A percentile compares a stretch with the other conserved stretches of the same genome.
phyloP scores from a whole-genome alignment of 768 basidiomycete species.

The Tylopilus intermedius region DNA sequence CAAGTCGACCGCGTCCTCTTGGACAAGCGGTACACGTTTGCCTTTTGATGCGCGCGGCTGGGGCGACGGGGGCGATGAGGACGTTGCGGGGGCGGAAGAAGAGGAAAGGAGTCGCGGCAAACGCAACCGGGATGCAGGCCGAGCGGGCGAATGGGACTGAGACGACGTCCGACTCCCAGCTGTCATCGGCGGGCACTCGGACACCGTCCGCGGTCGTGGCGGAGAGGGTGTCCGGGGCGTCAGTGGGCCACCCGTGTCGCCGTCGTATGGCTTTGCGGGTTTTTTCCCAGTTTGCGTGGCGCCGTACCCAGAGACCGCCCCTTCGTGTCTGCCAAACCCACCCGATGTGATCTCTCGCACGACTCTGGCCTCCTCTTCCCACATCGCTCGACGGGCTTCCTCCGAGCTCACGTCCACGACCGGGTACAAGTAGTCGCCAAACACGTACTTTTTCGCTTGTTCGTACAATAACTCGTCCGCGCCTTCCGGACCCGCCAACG shows the following conservation, averaged over 20 bases:
- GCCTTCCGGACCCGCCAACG: constrained; percentile 47
- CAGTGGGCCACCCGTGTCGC: not conserved
- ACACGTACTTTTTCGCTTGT: constrained; percentile 74
- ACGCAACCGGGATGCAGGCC: constrained; percentile 3
- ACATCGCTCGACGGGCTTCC: constrained; percentile 28
- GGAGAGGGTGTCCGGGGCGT: constrained; percentile 9
- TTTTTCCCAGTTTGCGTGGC: constrained; percentile 22
- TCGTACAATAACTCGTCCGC: constrained; percentile 73
- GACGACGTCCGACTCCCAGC: constrained; percentile 11
- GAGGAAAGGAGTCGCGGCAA: constrained; percentile 11
- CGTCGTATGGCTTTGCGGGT: constrained; percentile 4
- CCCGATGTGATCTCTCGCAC: constrained; percentile 22
- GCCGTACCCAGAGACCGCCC: constrained; percentile 17
- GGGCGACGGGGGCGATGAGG: not conserved
- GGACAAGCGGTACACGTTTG: constrained; percentile 17
- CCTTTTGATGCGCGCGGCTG: constrained; percentile 6
- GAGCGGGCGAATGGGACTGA: not conserved
- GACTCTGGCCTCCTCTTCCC: constrained; percentile 28
- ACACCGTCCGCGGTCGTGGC: not conserved
- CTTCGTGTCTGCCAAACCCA: constrained; percentile 5
- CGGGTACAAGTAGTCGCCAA: constrained; percentile 89
- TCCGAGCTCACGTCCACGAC: constrained; percentile 79
- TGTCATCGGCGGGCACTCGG: constrained; percentile 9
- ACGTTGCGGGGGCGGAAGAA: not conserved
- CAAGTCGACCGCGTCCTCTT: constrained; percentile 81